A percentile compares a stretch with the other conserved stretches of the same genome.
phyloP scores from a whole-genome alignment of 176 grass and related monocot genomes.

The Carex littledalei region DNA sequence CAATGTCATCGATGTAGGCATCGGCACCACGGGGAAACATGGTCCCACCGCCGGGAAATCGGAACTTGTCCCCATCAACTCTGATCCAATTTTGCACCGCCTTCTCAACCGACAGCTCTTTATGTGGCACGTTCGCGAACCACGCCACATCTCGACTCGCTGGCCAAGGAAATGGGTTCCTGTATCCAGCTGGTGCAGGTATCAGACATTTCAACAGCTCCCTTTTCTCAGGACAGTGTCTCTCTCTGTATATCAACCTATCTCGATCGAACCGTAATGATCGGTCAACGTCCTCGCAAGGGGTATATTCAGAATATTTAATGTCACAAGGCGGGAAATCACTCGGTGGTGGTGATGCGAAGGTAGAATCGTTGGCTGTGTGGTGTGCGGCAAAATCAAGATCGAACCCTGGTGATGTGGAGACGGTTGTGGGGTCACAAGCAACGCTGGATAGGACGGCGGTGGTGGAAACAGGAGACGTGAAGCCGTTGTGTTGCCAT shows the following conservation, averaged over 20 bases:
- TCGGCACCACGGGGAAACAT: conserved; percentile 85
- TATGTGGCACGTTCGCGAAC: conserved; percentile 93
- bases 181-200: conserved; percentile 63
- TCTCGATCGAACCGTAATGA: conserved; percentile 66
- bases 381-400: conserved; percentile 81
- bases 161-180: conserved; percentile 79
- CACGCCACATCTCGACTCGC: conserved; percentile 63
- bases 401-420: background rate
- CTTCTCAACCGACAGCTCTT: conserved; percentile 92
- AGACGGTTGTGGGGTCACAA: conserved; percentile 30
- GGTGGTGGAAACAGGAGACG: conserved; percentile 7
- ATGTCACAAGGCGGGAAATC: conserved; percentile 42
- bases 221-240: conserved; percentile 61
- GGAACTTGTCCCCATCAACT: conserved; percentile 74
- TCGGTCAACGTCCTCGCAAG: conserved; percentile 76
- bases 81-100: conserved; percentile 96
- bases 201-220: conserved; percentile 77
- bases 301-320: conserved; percentile 86
- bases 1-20: conserved; percentile 84
- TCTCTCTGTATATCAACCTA: conserved; percentile 75
- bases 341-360: conserved; percentile 1
- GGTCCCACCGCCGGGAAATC: conserved; percentile 88
- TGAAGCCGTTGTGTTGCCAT: conserved; percentile 65
- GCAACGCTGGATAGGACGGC: conserved; percentile 27
- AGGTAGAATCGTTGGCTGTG: conserved; percentile 33